Evolutionary conservation across 768 basidiomycete genomes (phyloP).

Genomic region (Xerocomellus dryophilus): DNA sequence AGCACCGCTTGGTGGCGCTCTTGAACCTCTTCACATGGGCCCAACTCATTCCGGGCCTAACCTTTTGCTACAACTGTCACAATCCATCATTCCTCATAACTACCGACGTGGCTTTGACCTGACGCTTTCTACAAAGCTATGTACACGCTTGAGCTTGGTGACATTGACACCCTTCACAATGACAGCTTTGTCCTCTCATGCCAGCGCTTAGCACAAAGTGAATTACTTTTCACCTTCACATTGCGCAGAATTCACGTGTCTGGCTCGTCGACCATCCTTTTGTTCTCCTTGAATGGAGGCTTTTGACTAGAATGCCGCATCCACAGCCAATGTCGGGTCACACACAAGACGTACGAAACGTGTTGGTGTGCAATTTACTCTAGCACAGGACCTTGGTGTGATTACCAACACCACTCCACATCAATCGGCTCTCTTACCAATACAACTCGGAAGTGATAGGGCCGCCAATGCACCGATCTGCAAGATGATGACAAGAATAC

Average conservation of each 20-base stretch:
- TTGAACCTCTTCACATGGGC: background rate
- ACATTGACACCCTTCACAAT: background rate
- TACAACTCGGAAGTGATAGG: constrained; percentile 2
- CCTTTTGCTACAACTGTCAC: background rate
- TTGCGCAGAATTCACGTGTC: background rate
- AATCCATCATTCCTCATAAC: background rate
- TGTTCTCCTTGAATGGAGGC: constrained; percentile 5
- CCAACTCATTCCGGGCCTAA: background rate
- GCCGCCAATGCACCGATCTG: constrained; percentile 4
- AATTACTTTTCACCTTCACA: background rate
- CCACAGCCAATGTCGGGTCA: background rate
- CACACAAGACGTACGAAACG: background rate
- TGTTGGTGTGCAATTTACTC: constrained; percentile 6
- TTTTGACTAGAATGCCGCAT: background rate
- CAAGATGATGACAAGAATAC: constrained; percentile 14
- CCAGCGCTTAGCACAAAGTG: background rate
- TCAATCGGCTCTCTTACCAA: constrained; percentile 1
- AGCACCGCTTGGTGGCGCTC: constrained; percentile 2
- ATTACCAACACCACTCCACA: background rate
- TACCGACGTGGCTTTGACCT: background rate
- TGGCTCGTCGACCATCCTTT: background rate
- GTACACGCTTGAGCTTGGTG: background rate
- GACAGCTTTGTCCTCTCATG: background rate
- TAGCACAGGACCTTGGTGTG: too few species aligned
- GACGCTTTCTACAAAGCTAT: background rate